Conservation (phyloP, 2,329 filamentous ascomycete genomes). For the Venturia pyrina region DNA sequence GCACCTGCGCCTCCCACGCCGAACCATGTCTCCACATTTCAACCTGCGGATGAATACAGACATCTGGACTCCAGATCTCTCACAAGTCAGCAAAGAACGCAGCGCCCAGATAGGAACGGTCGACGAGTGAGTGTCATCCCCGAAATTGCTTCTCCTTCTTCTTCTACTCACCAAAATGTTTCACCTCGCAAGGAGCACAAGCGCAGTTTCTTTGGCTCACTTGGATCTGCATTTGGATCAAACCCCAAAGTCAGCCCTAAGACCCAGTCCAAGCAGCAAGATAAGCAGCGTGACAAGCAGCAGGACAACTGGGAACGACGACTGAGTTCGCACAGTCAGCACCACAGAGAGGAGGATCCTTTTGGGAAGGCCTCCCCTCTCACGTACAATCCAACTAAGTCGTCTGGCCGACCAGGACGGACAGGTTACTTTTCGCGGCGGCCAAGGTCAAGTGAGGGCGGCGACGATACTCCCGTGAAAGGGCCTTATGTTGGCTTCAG, state of each 20-base stretch:
- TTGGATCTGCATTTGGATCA: neutral
- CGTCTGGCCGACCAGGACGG: neutral
- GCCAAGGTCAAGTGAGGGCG: neutral
- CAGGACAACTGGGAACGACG: neutral
- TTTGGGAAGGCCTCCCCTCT: neutral
- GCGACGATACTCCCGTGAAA: neutral
- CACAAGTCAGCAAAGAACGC: neutral
- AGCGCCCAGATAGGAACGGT: neutral
- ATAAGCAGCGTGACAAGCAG: neutral
- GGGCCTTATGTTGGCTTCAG: neutral
- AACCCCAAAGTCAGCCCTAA: neutral
- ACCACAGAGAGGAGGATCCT: neutral
- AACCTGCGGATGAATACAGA: neutral
- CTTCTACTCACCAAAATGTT: neutral
- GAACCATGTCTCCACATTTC: constrained; percentile 1
- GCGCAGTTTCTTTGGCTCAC: neutral
- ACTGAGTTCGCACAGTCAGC: neutral
- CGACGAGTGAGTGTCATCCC: neutral
- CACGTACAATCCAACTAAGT: neutral
- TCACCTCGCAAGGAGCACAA: neutral
- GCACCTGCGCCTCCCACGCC: neutral
- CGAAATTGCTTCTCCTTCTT: neutral
- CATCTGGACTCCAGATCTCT: neutral
- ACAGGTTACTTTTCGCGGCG: neutral
- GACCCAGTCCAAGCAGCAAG: neutral